phyloP scores from a whole-genome alignment of 352 stramenopile species.

The Phytopythium aichiense region DNA sequence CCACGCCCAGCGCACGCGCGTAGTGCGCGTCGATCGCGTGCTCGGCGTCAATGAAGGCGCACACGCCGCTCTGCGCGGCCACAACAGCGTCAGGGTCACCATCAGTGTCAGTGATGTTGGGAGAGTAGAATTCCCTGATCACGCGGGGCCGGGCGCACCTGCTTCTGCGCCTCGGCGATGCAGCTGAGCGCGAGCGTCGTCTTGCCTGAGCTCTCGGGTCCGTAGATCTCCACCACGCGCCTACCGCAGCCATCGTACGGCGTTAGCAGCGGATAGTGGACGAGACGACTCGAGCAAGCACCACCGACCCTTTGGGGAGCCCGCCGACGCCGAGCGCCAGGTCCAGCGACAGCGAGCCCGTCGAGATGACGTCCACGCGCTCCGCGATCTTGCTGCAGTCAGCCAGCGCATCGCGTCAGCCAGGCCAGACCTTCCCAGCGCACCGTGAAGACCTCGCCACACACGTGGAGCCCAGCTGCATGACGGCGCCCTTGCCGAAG shows the following conservation, averaged over 20 bases:
- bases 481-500: slow-evolving; percentile 96
- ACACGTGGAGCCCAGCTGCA: slow-evolving; percentile 93
- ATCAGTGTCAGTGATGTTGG: not conserved
- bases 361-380: slow-evolving; percentile 92
- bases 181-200: slow-evolving; percentile 97
- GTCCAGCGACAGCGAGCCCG: slow-evolving; percentile 93
- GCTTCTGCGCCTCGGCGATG: slow-evolving; percentile 95
- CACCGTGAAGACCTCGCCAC: not conserved
- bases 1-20: slow-evolving; percentile 89
- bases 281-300: not conserved
- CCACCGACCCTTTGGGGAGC: slow-evolving; percentile 87
- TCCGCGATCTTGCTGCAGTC: slow-evolving; percentile 70
- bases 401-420: not conserved
- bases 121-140: not conserved
- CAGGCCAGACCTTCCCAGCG: no score
- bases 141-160: slow-evolving; percentile 5
- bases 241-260: slow-evolving; percentile 26
- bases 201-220: slow-evolving; percentile 97
- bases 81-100: not conserved
- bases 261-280: not conserved
- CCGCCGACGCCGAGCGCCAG: slow-evolving; percentile 90
- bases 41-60: slow-evolving; percentile 98
- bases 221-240: slow-evolving; percentile 98
- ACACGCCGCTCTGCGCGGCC: slow-evolving; percentile 72
- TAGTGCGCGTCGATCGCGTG: slow-evolving; percentile 98